phyloP scores from a whole-genome alignment of 75 land plant species.

The Pinus albicaulis region DNA sequence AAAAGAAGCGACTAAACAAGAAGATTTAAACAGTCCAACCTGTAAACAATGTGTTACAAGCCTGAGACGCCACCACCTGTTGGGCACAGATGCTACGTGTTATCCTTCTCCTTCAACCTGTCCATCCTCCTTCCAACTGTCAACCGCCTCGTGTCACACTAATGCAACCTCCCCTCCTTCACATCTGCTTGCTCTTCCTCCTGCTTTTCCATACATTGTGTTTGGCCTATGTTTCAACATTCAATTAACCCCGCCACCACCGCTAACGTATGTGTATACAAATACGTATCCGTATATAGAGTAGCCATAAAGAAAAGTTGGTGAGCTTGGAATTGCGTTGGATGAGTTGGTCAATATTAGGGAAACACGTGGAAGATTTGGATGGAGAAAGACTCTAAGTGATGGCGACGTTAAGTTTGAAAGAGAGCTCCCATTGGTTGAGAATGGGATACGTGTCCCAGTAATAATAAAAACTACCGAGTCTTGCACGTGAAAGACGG shows the following conservation, averaged over 20 bases:
- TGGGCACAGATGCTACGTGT: background rate
- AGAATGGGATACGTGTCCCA: background rate
- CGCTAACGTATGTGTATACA: background rate
- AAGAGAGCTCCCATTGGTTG: constrained; percentile 6
- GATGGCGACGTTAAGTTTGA: constrained; percentile 8
- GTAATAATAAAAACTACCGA: background rate
- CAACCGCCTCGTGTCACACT: constrained; percentile 5
- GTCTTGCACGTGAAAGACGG: constrained; percentile 10
- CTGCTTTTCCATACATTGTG: too few species aligned
- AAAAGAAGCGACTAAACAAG: background rate
- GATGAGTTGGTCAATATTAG: background rate
- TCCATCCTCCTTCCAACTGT: constrained; percentile 10
- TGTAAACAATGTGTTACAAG: constrained; percentile 3
- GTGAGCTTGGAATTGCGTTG: background rate
- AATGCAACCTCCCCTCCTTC: too few species aligned
- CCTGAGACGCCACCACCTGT: constrained; percentile 8
- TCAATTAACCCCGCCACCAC: too few species aligned
- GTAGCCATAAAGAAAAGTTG: constrained; percentile 1
- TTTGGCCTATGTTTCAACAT: too few species aligned
- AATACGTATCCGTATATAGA: background rate
- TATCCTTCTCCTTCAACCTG: background rate
- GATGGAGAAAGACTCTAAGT: background rate
- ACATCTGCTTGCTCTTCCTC: too few species aligned
- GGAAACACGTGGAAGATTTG: background rate
- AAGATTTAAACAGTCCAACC: background rate